Base-by-base conservation (phyloP, 805 yeast genomes). In the Kregervanrija delftensis region DNA sequence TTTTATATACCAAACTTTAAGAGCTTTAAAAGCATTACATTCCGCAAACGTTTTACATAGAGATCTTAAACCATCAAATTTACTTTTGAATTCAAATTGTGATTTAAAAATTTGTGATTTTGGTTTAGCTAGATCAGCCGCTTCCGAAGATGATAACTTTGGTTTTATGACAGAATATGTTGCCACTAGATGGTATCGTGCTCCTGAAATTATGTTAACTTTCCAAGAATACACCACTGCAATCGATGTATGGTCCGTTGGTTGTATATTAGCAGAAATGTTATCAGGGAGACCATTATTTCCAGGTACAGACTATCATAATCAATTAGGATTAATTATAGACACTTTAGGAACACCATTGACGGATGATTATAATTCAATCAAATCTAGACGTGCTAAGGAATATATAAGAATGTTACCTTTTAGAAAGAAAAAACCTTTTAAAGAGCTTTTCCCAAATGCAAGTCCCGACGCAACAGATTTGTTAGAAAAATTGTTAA, bases 161-260 rank as follows among this genome's bases (percentile, higher is more conserved):
- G 88, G 87, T 5, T 81, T 81, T 61, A 84, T 91, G 95, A 91
- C 98, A 2, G 98, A 91, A 64, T 91, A 91, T 61, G 98, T 91
- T 37, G 98, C 98, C 9, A 91, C 98, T 3, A 72, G 98, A 52
- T 91, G 98, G 97, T 91, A 91, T 64, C 73, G 98, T 45, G 98
- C 98, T 0, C 98, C 98, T 0, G 98, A 91, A 57, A 89, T 91
- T 61, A 91, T 91, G 98, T 73, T 91, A 41, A 88, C 96, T 11
- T 88, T 90, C 56, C 91, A 89, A 51, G 87, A 85, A 57, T 91
- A 91, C 67, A 86, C 96, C 22, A 86, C 91, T 34, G 96, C 96
- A 33, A 91, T 91, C 58, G 98, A 91, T 65, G 80, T 91, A 31
- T 91, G 98, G 98, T 84, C 95, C 2, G 96, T 89, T 16, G 98